Percentiles rank a stretch among this genome's conserved stretches.
phyloP scores from a whole-genome alignment of 2,329 filamentous ascomycete genomes.

The Pestalotiopsis sp. region DNA sequence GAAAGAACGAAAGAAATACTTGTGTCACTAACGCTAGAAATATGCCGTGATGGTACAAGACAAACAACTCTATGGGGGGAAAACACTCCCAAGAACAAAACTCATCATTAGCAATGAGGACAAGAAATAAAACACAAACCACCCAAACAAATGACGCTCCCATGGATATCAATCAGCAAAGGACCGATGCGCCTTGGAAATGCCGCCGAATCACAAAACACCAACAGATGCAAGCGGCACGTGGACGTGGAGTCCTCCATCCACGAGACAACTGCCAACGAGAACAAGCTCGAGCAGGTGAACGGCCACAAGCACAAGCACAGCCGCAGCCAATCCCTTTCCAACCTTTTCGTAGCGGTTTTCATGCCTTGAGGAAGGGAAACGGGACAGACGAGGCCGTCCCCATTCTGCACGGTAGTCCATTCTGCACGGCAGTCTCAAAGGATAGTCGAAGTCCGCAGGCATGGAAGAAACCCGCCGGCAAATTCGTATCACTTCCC shows the following conservation, averaged over 20 bases:
- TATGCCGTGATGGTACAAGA: neutral
- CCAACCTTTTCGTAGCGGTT: neutral
- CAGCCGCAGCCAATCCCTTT: neutral
- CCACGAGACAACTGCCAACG: neutral
- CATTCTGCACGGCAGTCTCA: neutral
- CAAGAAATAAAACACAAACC: neutral
- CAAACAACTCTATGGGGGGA: neutral
- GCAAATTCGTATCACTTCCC: slow-evolving; percentile 10
- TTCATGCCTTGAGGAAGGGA: neutral
- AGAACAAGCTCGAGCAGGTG: neutral
- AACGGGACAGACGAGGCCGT: slow-evolving; percentile 9
- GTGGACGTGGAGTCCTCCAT: neutral
- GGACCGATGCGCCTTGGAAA: neutral
- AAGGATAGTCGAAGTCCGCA: slow-evolving; percentile 12
- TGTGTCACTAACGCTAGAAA: slow-evolving; percentile 11
- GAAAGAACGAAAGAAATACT: neutral
- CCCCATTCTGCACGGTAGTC: no score
- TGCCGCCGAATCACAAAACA: neutral
- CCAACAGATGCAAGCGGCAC: slow-evolving; percentile 3
- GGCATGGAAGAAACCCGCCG: slow-evolving; percentile 1
- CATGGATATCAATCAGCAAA: neutral
- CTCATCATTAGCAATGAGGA: neutral
- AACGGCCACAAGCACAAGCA: slow-evolving; percentile 5
- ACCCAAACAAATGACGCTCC: neutral
- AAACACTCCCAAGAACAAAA: neutral